Evolutionary conservation across 1,284 basidiomycete genomes (phyloP), one percentile per base, ranked within the genome.

Genomic region (Ustilago trichophora): DNA sequence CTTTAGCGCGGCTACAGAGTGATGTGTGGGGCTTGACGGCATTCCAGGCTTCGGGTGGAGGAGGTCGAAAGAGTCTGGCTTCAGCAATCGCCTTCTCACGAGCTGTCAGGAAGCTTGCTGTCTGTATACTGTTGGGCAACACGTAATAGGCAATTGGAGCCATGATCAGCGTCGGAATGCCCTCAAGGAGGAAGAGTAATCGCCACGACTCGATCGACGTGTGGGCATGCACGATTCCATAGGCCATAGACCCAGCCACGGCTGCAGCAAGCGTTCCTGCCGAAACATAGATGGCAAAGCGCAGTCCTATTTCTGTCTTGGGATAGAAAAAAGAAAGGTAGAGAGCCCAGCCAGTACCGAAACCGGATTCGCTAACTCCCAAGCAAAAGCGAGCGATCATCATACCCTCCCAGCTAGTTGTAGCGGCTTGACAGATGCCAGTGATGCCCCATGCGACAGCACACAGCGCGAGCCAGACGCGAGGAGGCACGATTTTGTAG

Each of bases 251-350:
- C 2, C 76, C 71, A 1, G 58, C 75, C 13, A 79, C 53, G 1
- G 72, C 70, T 11, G 45, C 40, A 9, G 67, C 60, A 13, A 66
- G 34, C 15, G 62, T 59, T 7, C 59, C 56, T 3, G 58, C 52
- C 1, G 63, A 51, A 8, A 75, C 52, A 33, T 56, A 76, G 13
- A 53, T 34, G 2, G 50, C 77, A 35, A 78, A 79, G 9, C 80
- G 52, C 24, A 78, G 36, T 0, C 80, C 80, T 15, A 80, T 65
- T 33, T 81, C 80, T 4, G 53, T 67, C n/a, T 56, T 56, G 1
- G 73, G 75, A 16, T 75, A 81, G 59, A 81, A 79, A 51, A 79
- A 78, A 22, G 52, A 54, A 4, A 75, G 43, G 31, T 72, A 79
- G 31, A 72, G 53, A 2, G 72, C 68, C 4, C 73, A 70, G 2